Evolutionary conservation across 2,329 filamentous ascomycete species (phyloP), one percentile per base, ranked within the genome.

Genomic region (Talaromyces sp.): DNA sequence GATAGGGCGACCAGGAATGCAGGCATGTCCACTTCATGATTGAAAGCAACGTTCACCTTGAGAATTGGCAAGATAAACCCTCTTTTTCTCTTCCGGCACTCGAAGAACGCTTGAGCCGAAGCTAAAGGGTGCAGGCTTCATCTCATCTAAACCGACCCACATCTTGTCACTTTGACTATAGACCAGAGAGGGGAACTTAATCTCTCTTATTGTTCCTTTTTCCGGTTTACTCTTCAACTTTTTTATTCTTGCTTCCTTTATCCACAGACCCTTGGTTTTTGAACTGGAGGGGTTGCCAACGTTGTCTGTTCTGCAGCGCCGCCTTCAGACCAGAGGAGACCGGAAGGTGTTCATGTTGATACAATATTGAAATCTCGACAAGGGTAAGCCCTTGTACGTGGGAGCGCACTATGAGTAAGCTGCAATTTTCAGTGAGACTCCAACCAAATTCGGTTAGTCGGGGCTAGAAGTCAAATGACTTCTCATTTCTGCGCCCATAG

Each of bases 401-500:
- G 54, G 33, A 19, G 47, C 24, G 47, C 47, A 50, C 24, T 11
- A n/a, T 43, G 56, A 41, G 39, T 31, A 24, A 43, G 56, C 56
- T 59, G 39, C 56, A 43, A 8, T 59, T 59, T 41, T 33, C 37
- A 31, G 56, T 27, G 19, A 41, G 10, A 59, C 37, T 45, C 33
- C 47, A 52, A 43, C 45, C 50, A 31, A 62, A 4, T 52, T 13
- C 16, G 45, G 16, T 33, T 41, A 24, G 45, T 24, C 24, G 19
- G 24, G 60, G 49, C 33, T 31, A 22, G 37, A 62, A 56, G 49
- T 62, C 60, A 62, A 62, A 56, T 62, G 60, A 63, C 50, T 63
- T 45, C 37, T 56, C 31, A 22, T 24, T 63, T 63, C 61, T 63
- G 50, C 61, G 61, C 19, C 39, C 37, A 43, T 59, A 59, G 13